Evolutionary conservation across 371 early-diverging fungal genomes (phyloP).

Genomic region (Dinochytrium kinnereticum): DNA sequence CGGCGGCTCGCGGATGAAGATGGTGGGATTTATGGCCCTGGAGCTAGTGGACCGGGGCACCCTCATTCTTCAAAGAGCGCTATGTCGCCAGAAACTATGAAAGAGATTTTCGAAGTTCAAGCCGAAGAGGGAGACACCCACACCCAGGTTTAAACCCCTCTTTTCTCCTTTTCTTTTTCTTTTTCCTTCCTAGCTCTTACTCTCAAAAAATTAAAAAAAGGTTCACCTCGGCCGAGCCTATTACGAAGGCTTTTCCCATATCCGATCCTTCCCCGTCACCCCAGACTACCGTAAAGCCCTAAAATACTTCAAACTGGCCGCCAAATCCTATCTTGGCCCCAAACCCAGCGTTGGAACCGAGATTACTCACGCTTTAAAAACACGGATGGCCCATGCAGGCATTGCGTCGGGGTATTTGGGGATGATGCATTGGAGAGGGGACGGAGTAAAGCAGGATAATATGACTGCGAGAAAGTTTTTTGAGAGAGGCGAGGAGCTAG

Average conservation of each 20-base stretch:
- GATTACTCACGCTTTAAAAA: conserved; percentile 3
- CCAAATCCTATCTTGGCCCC: conserved; percentile 30
- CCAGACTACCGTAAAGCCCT: conserved; percentile 71
- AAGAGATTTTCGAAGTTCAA: conserved; percentile 76
- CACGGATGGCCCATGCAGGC: conserved; percentile 45
- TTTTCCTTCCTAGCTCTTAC: too few species aligned
- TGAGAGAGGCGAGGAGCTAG: conserved; percentile 62
- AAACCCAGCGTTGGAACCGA: conserved; percentile 3
- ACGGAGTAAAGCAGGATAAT: conserved; percentile 69
- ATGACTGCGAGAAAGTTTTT: conserved; percentile 78
- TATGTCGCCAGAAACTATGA: conserved; percentile 72
- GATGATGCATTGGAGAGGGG: conserved; percentile 90
- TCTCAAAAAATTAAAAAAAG: too few species aligned
- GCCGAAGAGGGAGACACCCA: conserved; percentile 72
- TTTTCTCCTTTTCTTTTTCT: too few species aligned
- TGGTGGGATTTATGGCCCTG: conserved; percentile 84
- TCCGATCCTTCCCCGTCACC: conserved; percentile 63
- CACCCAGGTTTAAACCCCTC: conserved; percentile 60
- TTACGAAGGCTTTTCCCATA: conserved; percentile 86
- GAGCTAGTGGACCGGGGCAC: conserved; percentile 64
- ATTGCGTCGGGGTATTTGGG: conserved; percentile 83
- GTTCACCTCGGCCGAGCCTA: conserved; percentile 72
- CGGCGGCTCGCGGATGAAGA: conserved; percentile 76
- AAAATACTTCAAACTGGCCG: conserved; percentile 53
- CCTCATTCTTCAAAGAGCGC: conserved; percentile 33